Evolutionary conservation across 2,329 filamentous ascomycete genomes (phyloP), one percentile per base, ranked within the genome.

Genomic region (Cladophialophora yegresii): DNA sequence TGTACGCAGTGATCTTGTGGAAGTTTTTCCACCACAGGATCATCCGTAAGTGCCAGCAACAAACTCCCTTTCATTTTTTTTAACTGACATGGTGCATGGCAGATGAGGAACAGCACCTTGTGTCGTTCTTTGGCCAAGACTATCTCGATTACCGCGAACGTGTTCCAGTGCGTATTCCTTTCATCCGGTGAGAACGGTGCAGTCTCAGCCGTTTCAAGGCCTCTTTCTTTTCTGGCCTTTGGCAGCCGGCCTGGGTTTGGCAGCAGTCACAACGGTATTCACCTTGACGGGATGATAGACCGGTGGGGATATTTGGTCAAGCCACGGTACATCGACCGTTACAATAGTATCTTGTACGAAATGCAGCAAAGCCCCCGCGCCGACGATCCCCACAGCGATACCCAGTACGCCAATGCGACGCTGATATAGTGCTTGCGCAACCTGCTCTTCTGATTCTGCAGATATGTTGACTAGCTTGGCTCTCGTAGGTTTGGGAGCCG

Each of bases 51-150:
- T 82, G 9, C 63, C 4, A 53, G 32, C 63, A 61, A 49, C 23
- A 10, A 2, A 22, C 6, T 23, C 12, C 9, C 28, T 13, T 43
- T 26, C 1, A 20, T 12, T 20, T 12, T 57, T 13, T 32, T 53
- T 20, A 62, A 54, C 66, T 71, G 51, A 67, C 55, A 36, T 26
- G 40, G 49, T 33, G 6, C n/a, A 12, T 61, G 23, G 65, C 70
- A 86, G 87, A 86, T 33, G 95, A 99, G 79, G 95, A 99, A 77
- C 80, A 81, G 30, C 85, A 89, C 68, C 80, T 99, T 57, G 78
- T 93, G 7, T 80, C 82, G 13, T 97, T 98, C 78, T 99, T 98
- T 75, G 89, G 89, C 0, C 81, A 89, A 7, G 89, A 96, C 55
- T 99, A 98, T 75, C 77, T 86, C 22, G 77, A 85, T 20, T 99